phyloP scores from a whole-genome alignment of 495 filamentous ascomycete genomes.

The Parmelia sp. region DNA sequence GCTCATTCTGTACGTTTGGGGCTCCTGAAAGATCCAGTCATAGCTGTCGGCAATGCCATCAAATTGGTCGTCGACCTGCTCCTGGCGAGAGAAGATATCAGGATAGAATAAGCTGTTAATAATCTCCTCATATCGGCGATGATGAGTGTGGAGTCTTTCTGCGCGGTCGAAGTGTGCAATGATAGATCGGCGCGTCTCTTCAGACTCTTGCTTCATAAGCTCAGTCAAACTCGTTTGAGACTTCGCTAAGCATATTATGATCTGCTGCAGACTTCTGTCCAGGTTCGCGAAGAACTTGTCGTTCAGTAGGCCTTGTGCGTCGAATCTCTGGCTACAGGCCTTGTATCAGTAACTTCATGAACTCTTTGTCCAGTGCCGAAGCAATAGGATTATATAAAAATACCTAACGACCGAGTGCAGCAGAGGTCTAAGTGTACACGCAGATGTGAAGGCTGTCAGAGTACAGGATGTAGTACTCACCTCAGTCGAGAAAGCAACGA shows the following conservation, averaged over 20 bases:
- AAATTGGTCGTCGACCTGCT: slow-evolving; percentile 11
- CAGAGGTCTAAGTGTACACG: too few species aligned
- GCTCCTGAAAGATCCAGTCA: slow-evolving; percentile 16
- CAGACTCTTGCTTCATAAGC: not conserved
- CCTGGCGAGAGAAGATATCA: slow-evolving; percentile 15
- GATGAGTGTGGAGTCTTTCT: not conserved
- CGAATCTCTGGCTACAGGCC: not conserved
- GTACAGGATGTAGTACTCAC: too few species aligned
- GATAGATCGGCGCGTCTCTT: slow-evolving; percentile 1
- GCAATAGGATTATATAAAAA: too few species aligned
- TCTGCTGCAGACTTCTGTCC: not conserved
- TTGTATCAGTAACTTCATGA: not conserved
- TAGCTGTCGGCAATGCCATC: slow-evolving; percentile 15
- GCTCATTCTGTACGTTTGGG: not conserved
- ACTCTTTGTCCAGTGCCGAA: not conserved
- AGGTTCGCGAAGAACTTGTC: slow-evolving; percentile 2
- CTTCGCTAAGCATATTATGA: not conserved
- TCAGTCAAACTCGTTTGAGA: not conserved
- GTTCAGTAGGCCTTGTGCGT: not conserved
- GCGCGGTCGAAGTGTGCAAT: not conserved
- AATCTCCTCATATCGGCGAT: slow-evolving; percentile 8
- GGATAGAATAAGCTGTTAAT: slow-evolving; percentile 12
- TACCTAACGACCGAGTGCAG: too few species aligned
- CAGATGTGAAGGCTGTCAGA: too few species aligned
- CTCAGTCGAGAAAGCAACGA: too few species aligned